These are phyloP conservation scores for Rhododendron simsii DNA, from an alignment of 148 eudicot genomes.

Conservation along the genomic window DNA sequence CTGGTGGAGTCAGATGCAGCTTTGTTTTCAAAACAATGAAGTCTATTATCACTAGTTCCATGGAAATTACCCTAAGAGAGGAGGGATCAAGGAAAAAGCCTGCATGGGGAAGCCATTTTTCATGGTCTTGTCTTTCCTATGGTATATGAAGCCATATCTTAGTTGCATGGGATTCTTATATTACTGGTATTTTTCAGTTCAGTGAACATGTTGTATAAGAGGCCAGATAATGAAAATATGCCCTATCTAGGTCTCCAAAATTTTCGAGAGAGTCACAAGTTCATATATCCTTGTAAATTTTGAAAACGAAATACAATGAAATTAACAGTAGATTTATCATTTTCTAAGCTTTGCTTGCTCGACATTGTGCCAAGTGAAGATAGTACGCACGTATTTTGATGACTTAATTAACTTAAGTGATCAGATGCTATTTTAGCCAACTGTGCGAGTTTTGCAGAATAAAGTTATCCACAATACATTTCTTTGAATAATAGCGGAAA, in stretches of 20 bases:
- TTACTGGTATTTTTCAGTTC: background rate
- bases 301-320: background rate
- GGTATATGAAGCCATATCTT: background rate
- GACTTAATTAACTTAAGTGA: background rate
- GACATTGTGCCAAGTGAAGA: background rate
- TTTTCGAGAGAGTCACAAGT: background rate
- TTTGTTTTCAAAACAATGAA: conserved; percentile 1
- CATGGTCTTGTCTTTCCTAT: background rate
- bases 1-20: conserved; percentile 31
- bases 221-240: background rate
- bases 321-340: background rate
- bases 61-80: background rate
- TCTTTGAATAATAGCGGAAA: background rate
- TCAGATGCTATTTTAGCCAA: background rate
- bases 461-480: background rate
- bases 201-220: background rate
- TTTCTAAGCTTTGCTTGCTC: background rate
- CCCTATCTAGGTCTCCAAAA: background rate
- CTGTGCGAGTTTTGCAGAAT: background rate
- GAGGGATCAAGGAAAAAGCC: background rate
- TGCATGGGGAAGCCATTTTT: background rate
- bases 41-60: background rate
- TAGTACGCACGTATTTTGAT: background rate
- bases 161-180: background rate
- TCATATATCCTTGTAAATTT: background rate